Base-by-base conservation (phyloP, 768 basidiomycete genomes). In the Tulasnella sp. region DNA sequence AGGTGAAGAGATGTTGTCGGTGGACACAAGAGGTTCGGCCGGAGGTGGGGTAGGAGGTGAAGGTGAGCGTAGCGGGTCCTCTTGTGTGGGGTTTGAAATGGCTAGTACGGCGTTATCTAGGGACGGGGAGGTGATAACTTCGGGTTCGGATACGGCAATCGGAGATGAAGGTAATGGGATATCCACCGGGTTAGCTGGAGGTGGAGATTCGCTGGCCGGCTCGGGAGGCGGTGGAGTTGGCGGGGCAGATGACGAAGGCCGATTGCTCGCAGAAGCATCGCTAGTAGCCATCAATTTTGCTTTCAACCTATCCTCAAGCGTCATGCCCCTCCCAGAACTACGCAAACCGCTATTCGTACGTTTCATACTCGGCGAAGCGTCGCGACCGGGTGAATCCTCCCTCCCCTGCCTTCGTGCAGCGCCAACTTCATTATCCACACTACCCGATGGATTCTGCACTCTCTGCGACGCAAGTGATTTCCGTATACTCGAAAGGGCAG, bases 271-370 rank as follows among this genome's bases (percentile, higher is more conserved):
- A 56, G 78, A 77, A 11, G 74, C 70, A 17, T 86, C 84, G 17
- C 75, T 78, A 50, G 75, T 73, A 19, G 75, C 74, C 62, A n/a
- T n/a, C n/a, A 81, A 76, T 25, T 76, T 74, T 71, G 84, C 81
- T 42, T 82, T 77, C n/a, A 89, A 71, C 42, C 87, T 74, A 58
- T 89, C 86, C 68, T 89, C 87, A 2, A 89, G 71, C 21, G 76
- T 83, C 6, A 76, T 48, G 4, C 40, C 41, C 8, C 39, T 19
- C 17, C 45, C 45, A n/a, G n/a, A n/a, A n/a, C n/a, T n/a, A n/a
- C n/a, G n/a, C n/a, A n/a, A n/a, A n/a, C n/a, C n/a, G n/a, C n/a
- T n/a, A n/a, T n/a, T n/a, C n/a, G n/a, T n/a, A n/a, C n/a, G n/a
- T n/a, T n/a, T n/a, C n/a, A n/a, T n/a, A n/a, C n/a, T n/a, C n/a